Evolutionary conservation across 129 eudicot genomes (phyloP).

Genomic region (Glebionis coronaria): DNA sequence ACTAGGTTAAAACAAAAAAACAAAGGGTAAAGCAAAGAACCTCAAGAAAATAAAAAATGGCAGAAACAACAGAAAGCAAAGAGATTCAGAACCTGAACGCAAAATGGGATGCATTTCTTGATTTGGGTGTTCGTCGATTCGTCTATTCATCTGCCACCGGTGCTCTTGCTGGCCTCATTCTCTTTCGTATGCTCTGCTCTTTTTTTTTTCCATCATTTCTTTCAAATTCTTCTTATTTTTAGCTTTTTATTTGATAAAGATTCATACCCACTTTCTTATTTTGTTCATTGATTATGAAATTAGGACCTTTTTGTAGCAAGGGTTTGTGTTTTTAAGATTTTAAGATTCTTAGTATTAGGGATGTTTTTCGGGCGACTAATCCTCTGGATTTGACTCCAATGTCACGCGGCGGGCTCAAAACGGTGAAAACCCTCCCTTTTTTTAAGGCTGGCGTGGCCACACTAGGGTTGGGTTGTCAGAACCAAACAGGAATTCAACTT

Average conservation of each 20-base stretch:
- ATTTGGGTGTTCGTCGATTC: conserved; percentile 1
- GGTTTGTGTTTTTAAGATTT: too few relatives aligned
- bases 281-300: neutral
- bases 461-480: too few relatives aligned
- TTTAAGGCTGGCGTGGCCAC: too few relatives aligned
- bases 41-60: neutral
- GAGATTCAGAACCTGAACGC: neutral
- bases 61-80: neutral
- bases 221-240: neutral
- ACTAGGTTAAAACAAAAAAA: neutral
- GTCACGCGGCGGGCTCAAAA: too few relatives aligned
- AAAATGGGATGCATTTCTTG: conserved; percentile 9
- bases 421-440: too few relatives aligned
- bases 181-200: conserved; percentile 4
- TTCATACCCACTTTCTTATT: neutral
- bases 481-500: too few relatives aligned
- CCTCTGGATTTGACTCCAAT: too few relatives aligned
- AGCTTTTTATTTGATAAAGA: neutral
- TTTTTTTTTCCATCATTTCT: neutral
- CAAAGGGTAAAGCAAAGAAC: neutral
- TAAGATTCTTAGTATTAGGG: too few relatives aligned
- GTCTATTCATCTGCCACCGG: conserved; percentile 3
- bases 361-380: too few relatives aligned
- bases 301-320: too few relatives aligned
- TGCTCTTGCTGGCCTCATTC: conserved; percentile 7